Base-by-base conservation (phyloP, 2,329 filamentous ascomycete species). In the Capronia epimyces region DNA sequence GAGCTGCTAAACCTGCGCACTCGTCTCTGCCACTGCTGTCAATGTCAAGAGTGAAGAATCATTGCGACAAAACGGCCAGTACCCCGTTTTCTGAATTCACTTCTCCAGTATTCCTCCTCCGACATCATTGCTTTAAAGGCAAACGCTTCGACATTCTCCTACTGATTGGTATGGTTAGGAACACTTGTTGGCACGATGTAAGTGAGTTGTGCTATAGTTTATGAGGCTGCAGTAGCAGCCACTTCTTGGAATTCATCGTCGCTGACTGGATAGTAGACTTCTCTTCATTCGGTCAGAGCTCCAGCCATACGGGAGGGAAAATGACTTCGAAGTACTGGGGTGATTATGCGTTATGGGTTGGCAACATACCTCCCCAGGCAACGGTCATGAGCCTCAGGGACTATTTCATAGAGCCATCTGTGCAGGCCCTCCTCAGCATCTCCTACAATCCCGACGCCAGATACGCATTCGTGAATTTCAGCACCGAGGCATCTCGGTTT, bases 401-500 rank as follows among this genome's bases (percentile, higher is more conserved):
- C 43, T 57, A 54, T 31, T 55, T 57, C 43, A 49, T 40, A 25
- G 21, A 43, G 4, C 37, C 53, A 1, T 15, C 32, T n/a, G 45
- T 41, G 7, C 15, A 25, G 9, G 41, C 46, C n/a, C 32, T 57
- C 24, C 48, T 54, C 20, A 57, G 51, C 39, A 49, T 57, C 34
- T 51, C 51, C 5, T 57, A 54, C 45, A 54, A 55, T 22, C 49
- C 55, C 1, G 55, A 57, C 43, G 51, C 51, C 27, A 50, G 40
- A 43, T 57, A 57, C 21, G 51, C 55, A 0, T 57, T 57, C 25
- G 48, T 55, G 32, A 57, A 57, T 25, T 57, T 57, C 46, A 49
- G 36, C 10, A 40, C 51, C 20, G 51, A 52, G 21, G 13, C 24
- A 3, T 36, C 36, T 15, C 48, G 55, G 12, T 24, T 51, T 8